phyloP scores from a whole-genome alignment of 2,329 filamentous ascomycete genomes.

The Cercospora sojina region DNA sequence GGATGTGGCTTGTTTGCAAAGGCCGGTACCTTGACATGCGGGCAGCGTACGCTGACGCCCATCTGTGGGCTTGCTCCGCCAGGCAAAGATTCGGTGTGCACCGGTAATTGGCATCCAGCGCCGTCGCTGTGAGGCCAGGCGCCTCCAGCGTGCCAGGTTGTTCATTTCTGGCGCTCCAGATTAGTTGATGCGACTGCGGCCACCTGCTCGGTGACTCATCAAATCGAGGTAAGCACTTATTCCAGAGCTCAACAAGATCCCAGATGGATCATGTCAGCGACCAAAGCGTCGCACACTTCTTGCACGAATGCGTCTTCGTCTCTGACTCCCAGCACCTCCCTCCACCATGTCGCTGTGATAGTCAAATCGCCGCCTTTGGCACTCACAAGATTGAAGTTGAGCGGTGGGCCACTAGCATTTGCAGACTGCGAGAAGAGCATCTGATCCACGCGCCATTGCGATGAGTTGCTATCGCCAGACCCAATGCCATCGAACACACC shows the following conservation, averaged over 20 bases:
- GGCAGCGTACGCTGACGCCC: no score
- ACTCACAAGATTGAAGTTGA: slow-evolving; percentile 47
- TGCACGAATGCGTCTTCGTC: slow-evolving; percentile 36
- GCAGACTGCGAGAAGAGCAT: slow-evolving; percentile 50
- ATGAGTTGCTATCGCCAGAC: not conserved
- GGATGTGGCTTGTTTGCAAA: not conserved
- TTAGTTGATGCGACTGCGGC: not conserved
- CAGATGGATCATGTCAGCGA: not conserved
- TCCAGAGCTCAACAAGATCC: not conserved
- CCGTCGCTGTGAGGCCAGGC: not conserved
- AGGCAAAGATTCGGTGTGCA: not conserved
- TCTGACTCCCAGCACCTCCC: slow-evolving; percentile 43
- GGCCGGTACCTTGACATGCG: no score
- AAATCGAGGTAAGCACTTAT: not conserved
- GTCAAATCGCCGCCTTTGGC: slow-evolving; percentile 43
- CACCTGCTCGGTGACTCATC: not conserved
- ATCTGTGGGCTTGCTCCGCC: not conserved
- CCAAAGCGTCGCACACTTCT: slow-evolving; percentile 23
- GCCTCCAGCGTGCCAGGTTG: not conserved
- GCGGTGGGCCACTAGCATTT: slow-evolving; percentile 39
- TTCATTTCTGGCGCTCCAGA: no score
- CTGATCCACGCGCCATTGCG: slow-evolving; percentile 34
- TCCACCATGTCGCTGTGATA: slow-evolving; percentile 46
- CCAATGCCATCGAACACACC: slow-evolving; percentile 38
- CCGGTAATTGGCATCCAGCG: not conserved